These are phyloP conservation scores for Lentinula edodes DNA, from an alignment of 768 basidiomycete species.

Conservation along the genomic window DNA sequence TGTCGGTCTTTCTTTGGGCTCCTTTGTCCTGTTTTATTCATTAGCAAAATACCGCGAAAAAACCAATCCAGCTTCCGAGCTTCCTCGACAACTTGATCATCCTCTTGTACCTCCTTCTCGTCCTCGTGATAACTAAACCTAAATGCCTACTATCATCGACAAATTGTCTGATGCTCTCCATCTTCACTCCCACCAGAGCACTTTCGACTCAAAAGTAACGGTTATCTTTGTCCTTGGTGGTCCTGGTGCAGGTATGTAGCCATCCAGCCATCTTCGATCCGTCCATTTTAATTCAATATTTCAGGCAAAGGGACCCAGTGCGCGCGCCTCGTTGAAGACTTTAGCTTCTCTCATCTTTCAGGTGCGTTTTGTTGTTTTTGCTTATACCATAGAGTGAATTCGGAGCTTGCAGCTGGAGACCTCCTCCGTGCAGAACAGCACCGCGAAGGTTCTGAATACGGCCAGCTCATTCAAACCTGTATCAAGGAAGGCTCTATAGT, in stretches of 20 bases:
- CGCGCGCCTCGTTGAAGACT: slow-evolving; percentile 73
- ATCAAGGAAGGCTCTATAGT: slow-evolving; percentile 93
- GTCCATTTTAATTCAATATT: slow-evolving; percentile 5
- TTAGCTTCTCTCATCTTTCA: slow-evolving; percentile 88
- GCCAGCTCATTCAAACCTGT: slow-evolving; percentile 77
- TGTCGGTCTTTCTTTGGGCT: slow-evolving; percentile 46
- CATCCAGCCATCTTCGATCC: not conserved
- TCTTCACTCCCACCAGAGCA: slow-evolving; percentile 23
- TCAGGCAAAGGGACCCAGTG: slow-evolving; percentile 97
- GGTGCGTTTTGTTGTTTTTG: slow-evolving; percentile 40
- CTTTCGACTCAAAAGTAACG: slow-evolving; percentile 74
- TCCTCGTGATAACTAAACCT: slow-evolving; percentile 22
- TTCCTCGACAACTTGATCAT: slow-evolving; percentile 56
- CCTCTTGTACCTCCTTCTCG: slow-evolving; percentile 62
- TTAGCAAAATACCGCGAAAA: slow-evolving; percentile 52
- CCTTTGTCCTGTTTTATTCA: slow-evolving; percentile 53
- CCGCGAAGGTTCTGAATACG: slow-evolving; percentile 78
- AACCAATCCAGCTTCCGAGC: slow-evolving; percentile 54
- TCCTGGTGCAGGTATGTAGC: slow-evolving; percentile 75
- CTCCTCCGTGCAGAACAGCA: slow-evolving; percentile 92
- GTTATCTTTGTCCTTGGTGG: slow-evolving; percentile 97
- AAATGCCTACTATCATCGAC: slow-evolving; percentile 36
- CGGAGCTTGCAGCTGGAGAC: slow-evolving; percentile 72
- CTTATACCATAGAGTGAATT: not conserved
- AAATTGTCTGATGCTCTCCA: slow-evolving; percentile 33